These are phyloP conservation scores for Darksidea phi DNA, from an alignment of 495 filamentous ascomycete genomes.

Conservation along the genomic window DNA sequence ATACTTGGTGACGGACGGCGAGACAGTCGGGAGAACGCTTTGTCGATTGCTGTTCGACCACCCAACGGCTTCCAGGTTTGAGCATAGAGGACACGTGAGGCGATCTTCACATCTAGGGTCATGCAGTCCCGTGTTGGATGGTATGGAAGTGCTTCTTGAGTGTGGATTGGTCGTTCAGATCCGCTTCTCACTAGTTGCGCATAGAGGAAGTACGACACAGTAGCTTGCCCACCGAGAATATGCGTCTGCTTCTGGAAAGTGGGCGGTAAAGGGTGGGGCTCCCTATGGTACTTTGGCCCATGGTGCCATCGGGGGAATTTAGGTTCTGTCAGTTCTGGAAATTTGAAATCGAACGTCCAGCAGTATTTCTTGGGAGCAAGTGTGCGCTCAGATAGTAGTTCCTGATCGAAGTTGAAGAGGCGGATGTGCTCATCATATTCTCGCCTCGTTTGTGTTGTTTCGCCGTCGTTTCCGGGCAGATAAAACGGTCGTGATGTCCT, in stretches of 20 bases:
- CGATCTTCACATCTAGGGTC: not conserved
- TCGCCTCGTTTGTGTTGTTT: slow-evolving; percentile 2
- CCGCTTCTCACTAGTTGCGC: slow-evolving; percentile 10
- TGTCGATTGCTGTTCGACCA: slow-evolving; percentile 16
- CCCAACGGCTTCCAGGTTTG: slow-evolving; percentile 17
- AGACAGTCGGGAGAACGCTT: slow-evolving; percentile 9
- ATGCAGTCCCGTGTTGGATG: slow-evolving; percentile 7
- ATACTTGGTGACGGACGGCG: not conserved
- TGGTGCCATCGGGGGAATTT: slow-evolving; percentile 19
- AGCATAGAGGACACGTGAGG: slow-evolving; percentile 15
- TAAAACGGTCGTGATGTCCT: slow-evolving; percentile 29
- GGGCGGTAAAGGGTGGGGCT: slow-evolving; percentile 28
- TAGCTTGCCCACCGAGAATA: slow-evolving; percentile 16
- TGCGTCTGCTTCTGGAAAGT: slow-evolving; percentile 23
- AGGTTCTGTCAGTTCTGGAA: slow-evolving; percentile 25
- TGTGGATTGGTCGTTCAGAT: not conserved
- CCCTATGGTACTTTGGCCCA: slow-evolving; percentile 18
- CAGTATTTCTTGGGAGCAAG: slow-evolving; percentile 19
- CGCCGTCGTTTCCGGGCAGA: slow-evolving; percentile 12
- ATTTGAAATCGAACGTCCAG: slow-evolving; percentile 33
- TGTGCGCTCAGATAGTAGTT: slow-evolving; percentile 9
- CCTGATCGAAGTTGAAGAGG: slow-evolving; percentile 25
- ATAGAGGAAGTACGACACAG: slow-evolving; percentile 22
- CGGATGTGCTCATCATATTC: slow-evolving; percentile 10
- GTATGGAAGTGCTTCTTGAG: slow-evolving; percentile 13